Conservation (phyloP, 169 alveolate species). For the Babesia bigemina region DNA sequence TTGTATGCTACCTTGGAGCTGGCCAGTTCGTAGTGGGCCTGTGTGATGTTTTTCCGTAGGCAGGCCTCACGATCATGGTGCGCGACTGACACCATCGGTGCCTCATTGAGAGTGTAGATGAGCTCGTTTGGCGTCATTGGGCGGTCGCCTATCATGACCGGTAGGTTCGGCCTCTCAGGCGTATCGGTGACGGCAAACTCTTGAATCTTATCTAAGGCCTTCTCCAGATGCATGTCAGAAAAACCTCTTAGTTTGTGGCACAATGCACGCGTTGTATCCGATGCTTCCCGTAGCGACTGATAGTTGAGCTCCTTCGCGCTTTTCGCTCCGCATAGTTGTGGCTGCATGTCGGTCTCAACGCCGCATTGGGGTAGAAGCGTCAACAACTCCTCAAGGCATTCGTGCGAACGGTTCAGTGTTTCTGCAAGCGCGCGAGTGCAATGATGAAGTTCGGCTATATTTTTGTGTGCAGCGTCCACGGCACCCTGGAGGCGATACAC, state of each 20-base stretch:
- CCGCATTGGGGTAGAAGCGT: neutral
- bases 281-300: neutral
- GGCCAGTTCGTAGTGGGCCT: conserved; percentile 48
- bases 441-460: neutral
- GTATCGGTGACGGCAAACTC: neutral
- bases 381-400: neutral
- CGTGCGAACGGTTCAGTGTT: neutral
- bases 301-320: neutral
- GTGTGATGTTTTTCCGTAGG: conserved; percentile 31
- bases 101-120: conserved; percentile 23
- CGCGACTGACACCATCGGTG: neutral
- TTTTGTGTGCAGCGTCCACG: conserved; percentile 2
- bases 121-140: conserved; percentile 46
- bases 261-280: neutral
- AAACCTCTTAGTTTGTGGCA: neutral
- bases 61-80: conserved; percentile 2
- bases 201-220: neutral
- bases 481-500: neutral
- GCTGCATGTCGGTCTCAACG: neutral
- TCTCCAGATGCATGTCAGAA: neutral
- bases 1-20: conserved; percentile 30
- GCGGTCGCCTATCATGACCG: neutral
- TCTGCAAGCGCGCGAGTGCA: neutral
- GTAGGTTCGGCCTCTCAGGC: conserved; percentile 15
- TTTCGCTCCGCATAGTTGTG: neutral